Evolutionary conservation across 2,329 filamentous ascomycete species (phyloP).

Genomic region (Zymoseptoria tritici): DNA sequence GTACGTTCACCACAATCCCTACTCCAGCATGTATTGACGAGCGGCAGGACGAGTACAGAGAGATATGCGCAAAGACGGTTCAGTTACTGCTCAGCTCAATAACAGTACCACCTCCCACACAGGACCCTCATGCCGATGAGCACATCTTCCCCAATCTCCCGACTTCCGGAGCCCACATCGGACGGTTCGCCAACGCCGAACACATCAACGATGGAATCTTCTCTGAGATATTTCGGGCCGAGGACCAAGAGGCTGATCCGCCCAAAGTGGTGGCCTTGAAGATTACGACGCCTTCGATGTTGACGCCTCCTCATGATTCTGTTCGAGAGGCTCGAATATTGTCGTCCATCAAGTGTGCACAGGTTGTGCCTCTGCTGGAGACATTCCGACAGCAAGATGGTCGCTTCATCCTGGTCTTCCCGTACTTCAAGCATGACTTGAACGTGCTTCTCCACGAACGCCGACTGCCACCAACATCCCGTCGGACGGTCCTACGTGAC

Average conservation of each 20-base stretch:
- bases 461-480: conserved; percentile 23
- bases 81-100: conserved; percentile 27
- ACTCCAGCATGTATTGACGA: conserved; percentile 24
- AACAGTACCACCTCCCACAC: conserved; percentile 19
- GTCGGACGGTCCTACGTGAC: conserved; percentile 52
- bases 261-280: conserved; percentile 62
- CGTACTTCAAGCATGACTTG: conserved; percentile 70
- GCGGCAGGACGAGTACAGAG: conserved; percentile 50
- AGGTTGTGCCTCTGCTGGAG: conserved; percentile 62
- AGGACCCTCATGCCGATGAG: conserved; percentile 22
- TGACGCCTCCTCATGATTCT: conserved; percentile 75
- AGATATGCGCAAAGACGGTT: conserved; percentile 30
- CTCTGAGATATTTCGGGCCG: conserved; percentile 71
- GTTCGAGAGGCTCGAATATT: conserved; percentile 73
- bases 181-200: conserved; percentile 49
- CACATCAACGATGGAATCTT: conserved; percentile 63
- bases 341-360: conserved; percentile 47
- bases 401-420: conserved; percentile 73
- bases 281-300: conserved; percentile 66
- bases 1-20: conserved; percentile 36
- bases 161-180: conserved; percentile 38
- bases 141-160: conserved; percentile 28
- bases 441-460: conserved; percentile 52
- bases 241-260: conserved; percentile 28
- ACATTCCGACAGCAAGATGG: conserved; percentile 64